Base-by-base conservation (phyloP, 2,329 filamentous ascomycete species). In the Plenodomus biglobosus region DNA sequence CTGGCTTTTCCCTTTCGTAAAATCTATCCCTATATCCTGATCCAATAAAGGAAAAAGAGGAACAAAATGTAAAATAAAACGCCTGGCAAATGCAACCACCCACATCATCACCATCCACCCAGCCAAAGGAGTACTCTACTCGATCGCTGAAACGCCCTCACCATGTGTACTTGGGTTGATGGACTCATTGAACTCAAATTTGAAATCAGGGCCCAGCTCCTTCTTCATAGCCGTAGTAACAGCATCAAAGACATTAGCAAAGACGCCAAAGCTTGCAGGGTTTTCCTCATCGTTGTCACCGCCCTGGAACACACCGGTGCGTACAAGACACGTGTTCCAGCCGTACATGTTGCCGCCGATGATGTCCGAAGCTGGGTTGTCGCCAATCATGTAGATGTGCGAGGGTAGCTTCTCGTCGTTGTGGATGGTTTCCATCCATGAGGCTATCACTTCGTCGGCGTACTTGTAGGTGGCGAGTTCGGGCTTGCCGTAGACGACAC, bases 261-360 rank as follows among this genome's bases (percentile, higher is more conserved):
- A 90, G 35, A 90, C 86, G 56, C 87, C 87, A 65, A 90, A 89
- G 75, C 80, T 87, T 65, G 87, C 87, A 1, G 87, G 87, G 74
- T 88, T 90, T 74, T 88, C 78, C 70, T 85, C 80, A 65, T 90
- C 87, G 66, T 90, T 90, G 50, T 84, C 85, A 16, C 82, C 85
- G 53, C 87, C 87, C 75, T 88, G 85, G 80, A 87, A 90, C 40
- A 90, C 86, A 74, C 87, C 87, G 0, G 87, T 90, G 65, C 86
- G 83, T 47, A 90, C 87, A 45, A 90, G 74, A 66, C 87, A 90
- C 2, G 87, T 90, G 75, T 90, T 90, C 87, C 87, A 90, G 51
- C 85, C 85, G 72, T 90, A 89, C 80, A 85, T 87, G 79, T 90
- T 90, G 53, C 86, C 87, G 53, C 87, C 87, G 55, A 87, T 79